These are phyloP conservation scores for Leishmania lainsoni DNA, from an alignment of 208 protist genomes.

Conservation along the genomic window DNA sequence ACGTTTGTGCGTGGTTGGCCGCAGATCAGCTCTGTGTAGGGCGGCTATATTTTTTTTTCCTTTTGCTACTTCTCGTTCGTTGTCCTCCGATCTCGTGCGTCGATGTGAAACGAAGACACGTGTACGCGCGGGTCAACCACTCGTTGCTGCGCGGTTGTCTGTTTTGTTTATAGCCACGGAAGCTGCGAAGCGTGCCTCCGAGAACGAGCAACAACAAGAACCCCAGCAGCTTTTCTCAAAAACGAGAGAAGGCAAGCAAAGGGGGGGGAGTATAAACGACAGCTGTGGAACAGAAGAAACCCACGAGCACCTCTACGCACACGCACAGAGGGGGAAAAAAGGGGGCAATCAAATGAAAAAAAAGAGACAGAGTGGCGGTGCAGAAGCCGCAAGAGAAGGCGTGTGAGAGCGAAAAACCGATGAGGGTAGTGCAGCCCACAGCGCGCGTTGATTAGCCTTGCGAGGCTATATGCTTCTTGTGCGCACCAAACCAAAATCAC, in stretches of 20 bases:
- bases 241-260: background rate
- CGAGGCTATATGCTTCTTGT: background rate
- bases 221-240: no score
- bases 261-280: background rate
- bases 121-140: background rate
- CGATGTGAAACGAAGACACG: background rate
- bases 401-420: background rate
- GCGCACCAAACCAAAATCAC: background rate
- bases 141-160: no score
- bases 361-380: slow-evolving; percentile 1
- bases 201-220: background rate
- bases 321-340: background rate
- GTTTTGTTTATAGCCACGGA: no score
- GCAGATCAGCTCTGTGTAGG: background rate
- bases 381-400: background rate
- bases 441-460: no score
- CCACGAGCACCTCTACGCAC: background rate
- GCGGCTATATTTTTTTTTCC: background rate
- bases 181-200: background rate
- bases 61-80: background rate
- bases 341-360: background rate
- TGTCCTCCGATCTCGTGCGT: background rate
- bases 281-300: background rate
- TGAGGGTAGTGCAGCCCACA: no score
- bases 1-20: background rate